Conservation (phyloP, 1,284 basidiomycete genomes). For the Boletus mariae region DNA sequence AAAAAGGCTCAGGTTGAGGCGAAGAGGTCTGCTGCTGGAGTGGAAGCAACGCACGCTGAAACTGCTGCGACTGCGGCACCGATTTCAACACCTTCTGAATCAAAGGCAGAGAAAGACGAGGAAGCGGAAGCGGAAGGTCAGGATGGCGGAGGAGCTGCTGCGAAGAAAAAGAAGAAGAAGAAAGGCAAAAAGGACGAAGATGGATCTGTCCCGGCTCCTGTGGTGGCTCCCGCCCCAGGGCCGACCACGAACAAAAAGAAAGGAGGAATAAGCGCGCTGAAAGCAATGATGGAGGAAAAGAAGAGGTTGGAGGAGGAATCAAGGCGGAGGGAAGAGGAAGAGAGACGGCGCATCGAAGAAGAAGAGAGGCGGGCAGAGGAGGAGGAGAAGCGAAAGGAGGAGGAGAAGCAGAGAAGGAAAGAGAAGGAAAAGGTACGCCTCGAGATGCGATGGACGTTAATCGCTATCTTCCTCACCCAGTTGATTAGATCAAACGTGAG, state of each 20-base stretch:
- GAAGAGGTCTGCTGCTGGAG: constrained; percentile 55
- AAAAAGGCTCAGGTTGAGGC: constrained; percentile 91
- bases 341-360: constrained; percentile 75
- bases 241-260: constrained; percentile 66
- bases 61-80: constrained; percentile 15
- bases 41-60: constrained; percentile 25
- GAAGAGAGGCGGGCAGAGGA: constrained; percentile 77
- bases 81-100: constrained; percentile 19
- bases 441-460: constrained; percentile 1
- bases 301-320: constrained; percentile 83
- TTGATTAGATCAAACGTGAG: constrained; percentile 72
- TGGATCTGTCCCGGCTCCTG: constrained; percentile 41
- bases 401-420: constrained; percentile 81
- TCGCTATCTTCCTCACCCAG: constrained; percentile 4
- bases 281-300: constrained; percentile 87
- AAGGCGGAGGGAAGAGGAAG: constrained; percentile 65
- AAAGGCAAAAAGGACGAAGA: constrained; percentile 80
- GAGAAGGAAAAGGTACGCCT: constrained; percentile 82
- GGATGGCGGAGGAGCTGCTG: constrained; percentile 47
- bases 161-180: constrained; percentile 90
- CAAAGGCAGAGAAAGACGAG: constrained; percentile 31
- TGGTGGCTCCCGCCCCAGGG: constrained; percentile 39
- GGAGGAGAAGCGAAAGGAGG: constrained; percentile 72
- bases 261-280: constrained; percentile 67
- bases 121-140: constrained; percentile 51